Percentiles rank a stretch among this genome's conserved stretches.
Evolutionary conservation across 768 basidiomycete species (phyloP).

Genomic region (Tremella mesenterica): DNA sequence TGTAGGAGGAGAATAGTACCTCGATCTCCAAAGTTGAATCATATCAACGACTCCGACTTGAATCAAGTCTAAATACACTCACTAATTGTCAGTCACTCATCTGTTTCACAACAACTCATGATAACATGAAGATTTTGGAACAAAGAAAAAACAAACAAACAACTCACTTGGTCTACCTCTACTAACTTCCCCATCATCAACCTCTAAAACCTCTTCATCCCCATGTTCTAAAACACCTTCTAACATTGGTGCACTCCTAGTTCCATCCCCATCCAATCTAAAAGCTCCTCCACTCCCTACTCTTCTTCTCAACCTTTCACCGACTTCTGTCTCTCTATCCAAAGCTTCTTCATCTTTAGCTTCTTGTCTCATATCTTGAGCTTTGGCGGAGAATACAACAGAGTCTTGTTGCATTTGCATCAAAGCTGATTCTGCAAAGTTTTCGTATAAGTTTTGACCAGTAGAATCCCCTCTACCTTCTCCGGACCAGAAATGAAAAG

Average conservation of each 20-base stretch:
- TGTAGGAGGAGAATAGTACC: too few relatives aligned
- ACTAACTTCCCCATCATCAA: constrained; percentile 6
- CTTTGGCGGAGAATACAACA: constrained; percentile 28
- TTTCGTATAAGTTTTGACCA: constrained; percentile 45
- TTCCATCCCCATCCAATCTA: constrained; percentile 13
- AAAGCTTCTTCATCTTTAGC: constrained; percentile 33
- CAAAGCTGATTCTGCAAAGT: constrained; percentile 44
- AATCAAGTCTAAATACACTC: too few relatives aligned
- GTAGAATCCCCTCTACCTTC: constrained; percentile 42
- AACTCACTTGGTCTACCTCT: not conserved
- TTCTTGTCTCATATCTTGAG: constrained; percentile 34
- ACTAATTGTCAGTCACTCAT: too few relatives aligned
- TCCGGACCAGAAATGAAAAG: constrained; percentile 48
- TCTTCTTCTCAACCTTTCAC: constrained; percentile 1
- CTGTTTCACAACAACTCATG: too few relatives aligned
- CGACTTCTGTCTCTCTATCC: constrained; percentile 24
- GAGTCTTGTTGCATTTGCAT: constrained; percentile 10
- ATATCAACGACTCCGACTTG: too few relatives aligned
- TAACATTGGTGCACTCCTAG: constrained; percentile 14
- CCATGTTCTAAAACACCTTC: not conserved
- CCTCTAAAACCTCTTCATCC: not conserved
- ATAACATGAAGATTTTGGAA: too few relatives aligned
- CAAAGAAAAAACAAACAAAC: too few relatives aligned
- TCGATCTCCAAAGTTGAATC: too few relatives aligned
- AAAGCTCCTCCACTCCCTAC: not conserved